Evolutionary conservation across 305 asterid genomes (phyloP), one percentile per base, ranked within the genome.

Genomic region (Fraxinus velutina): DNA sequence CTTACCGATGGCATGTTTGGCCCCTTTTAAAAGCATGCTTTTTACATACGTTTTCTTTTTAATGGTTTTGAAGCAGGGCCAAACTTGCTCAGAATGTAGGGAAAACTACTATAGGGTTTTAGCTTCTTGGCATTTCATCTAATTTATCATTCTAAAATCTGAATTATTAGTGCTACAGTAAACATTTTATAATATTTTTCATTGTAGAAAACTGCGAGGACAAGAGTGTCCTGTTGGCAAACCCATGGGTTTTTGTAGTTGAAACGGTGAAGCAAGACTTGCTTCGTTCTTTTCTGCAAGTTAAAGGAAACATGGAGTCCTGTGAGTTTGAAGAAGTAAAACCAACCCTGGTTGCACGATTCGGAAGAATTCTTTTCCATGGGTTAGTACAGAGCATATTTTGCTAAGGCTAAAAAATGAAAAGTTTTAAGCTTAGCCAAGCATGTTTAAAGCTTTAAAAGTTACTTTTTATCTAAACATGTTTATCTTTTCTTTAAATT

Each of bases 311-410:
- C 82, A 86, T 89, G 77, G 78, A 60, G 80, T 81, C 66, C 27
- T 6, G 75, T 72, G 81, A 85, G 17, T 29, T 24, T 50, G 88
- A 77, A 78, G 77, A 70, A 30, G 79, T 84, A 33, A 89, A 84
- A 81, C 88, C 88, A 10, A 27, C 29, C 72, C 84, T 91, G 17
- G 88, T 86, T 55, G 86, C 85, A 36, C 88, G 91, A 9, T 55
- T 91, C n/a, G 94, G 94, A 37, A 81, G 77, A 79, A 68, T 87
- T 80, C 79, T 87, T 13, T 88, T 89, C 85, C 85, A 78, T 77
- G 85, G 92, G 92, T 91, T 79, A 83, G 92, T 88, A 74, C 72
- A 39, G 12, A 60, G 71, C 29, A 22, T 22, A 1, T 60, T 60
- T 60, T 12, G 2, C 32, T 60, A 8, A 60, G 71, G 32, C 30